Conservation (phyloP, 768 basidiomycete species). For the Termitomyces sp. region DNA sequence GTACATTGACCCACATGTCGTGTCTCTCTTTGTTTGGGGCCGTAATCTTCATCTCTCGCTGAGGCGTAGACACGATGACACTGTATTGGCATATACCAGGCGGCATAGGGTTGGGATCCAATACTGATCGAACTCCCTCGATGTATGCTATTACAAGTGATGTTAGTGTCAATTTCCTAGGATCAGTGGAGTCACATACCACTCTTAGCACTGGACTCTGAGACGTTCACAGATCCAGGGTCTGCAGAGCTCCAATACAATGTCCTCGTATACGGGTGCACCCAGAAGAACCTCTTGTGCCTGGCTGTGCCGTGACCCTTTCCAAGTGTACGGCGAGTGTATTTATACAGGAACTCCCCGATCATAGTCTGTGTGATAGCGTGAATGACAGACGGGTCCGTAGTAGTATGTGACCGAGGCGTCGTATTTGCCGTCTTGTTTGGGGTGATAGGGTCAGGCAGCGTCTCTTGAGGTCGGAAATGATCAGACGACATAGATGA, state of each 20-base stretch:
- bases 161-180: conserved; percentile 5
- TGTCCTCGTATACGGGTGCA: conserved; percentile 99
- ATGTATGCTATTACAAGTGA: conserved; percentile 68
- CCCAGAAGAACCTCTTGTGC: conserved; percentile 98
- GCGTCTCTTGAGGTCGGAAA: conserved; percentile 37
- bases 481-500: conserved; percentile 83
- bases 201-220: conserved; percentile 94
- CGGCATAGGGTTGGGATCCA: conserved; percentile 95
- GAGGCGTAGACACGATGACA: conserved; percentile 87
- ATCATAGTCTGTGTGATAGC: conserved; percentile 99
- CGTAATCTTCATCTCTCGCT: conserved; percentile 98
- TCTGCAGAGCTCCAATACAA: conserved; percentile 96
- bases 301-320: conserved; percentile 88
- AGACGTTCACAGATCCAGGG: conserved; percentile 83
- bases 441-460: conserved; percentile 40
- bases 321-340: conserved; percentile 85
- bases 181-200: conserved; percentile 54
- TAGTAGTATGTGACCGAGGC: conserved; percentile 44
- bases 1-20: conserved; percentile 92
- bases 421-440: conserved; percentile 42
- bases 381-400: conserved; percentile 90
- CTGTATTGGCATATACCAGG: conserved; percentile 92
- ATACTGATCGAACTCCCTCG: conserved; percentile 85
- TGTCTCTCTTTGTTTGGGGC: conserved; percentile 93
- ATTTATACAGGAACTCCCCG: conserved; percentile 97